Evolutionary conservation across 495 filamentous ascomycete species (phyloP).

Genomic region (Trichoderma orchidacearum): DNA sequence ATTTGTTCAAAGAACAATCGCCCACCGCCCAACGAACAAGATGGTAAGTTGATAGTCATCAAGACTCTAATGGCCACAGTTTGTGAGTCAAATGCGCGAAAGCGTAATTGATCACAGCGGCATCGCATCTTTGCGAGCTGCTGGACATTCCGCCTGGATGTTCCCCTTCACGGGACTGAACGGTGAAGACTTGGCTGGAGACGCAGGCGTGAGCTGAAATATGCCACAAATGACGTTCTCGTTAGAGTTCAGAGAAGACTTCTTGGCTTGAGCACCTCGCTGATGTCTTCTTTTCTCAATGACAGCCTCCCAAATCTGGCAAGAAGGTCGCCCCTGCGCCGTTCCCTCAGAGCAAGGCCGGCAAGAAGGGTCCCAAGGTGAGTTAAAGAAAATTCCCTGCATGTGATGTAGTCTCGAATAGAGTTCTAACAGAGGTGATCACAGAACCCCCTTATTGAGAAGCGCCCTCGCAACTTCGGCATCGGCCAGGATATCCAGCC

Average conservation of each 20-base stretch:
- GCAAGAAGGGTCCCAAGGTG: conserved; percentile 96
- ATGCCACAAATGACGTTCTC: conserved; percentile 53
- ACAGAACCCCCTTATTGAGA: conserved; percentile 98
- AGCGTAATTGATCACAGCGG: conserved; percentile 1
- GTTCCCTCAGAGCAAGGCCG: conserved; percentile 88
- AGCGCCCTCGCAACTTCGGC: conserved; percentile 92
- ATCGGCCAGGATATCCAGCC: conserved; percentile 99
- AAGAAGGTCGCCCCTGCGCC: conserved; percentile 94
- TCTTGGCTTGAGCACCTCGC: conserved; percentile 33
- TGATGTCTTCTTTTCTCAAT: conserved; percentile 99
- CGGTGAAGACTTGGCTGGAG: conserved; percentile 80
- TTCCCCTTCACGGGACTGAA: conserved; percentile 28
- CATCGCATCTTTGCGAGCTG: neutral
- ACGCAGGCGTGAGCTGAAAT: conserved; percentile 37
- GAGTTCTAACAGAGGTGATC: conserved; percentile 9
- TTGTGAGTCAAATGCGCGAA: conserved; percentile 1
- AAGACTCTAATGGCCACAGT: conserved; percentile 7
- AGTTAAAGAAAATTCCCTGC: conserved; percentile 16
- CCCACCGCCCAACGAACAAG: neutral
- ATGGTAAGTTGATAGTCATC: conserved; percentile 4
- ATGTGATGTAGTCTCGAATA: neutral
- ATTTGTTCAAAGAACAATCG: neutral
- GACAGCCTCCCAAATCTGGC: conserved; percentile 95
- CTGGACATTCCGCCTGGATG: conserved; percentile 32
- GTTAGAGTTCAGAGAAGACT: conserved; percentile 88